Base-by-base conservation (phyloP, 352 stramenopile genomes). In the Phytophthora citricola region DNA sequence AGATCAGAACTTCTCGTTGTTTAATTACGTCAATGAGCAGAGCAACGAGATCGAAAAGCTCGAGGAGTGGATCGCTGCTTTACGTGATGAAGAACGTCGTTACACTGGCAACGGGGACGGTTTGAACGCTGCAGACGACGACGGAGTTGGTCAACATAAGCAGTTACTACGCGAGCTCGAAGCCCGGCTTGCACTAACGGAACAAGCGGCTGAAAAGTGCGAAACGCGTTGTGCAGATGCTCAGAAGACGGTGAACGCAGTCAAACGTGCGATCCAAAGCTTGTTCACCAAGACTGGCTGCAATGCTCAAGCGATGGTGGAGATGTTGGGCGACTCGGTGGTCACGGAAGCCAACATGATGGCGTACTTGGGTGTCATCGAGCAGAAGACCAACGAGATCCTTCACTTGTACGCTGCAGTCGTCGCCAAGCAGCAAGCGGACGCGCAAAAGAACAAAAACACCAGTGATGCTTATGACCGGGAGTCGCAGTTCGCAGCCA, bases 1-100 rank as follows among this genome's bases (percentile, higher is more conserved):
- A 81, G 95, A 98, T 55, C 89, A 98, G 52, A 99, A 98, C 76
- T 99, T 98, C 66, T 97, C 89, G 32, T 66, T 98, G 5, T 98
- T 99, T 69, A 98, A 97, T 72, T 98, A 98, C 58, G 85, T 98
- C 17, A 98, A 98, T 66, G 91, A 98, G 61, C 93, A 98, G 75
- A 94, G 81, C 49, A 97, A 95, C 59, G 94, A 98, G 64, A 94
- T 98, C 63, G 94, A 98, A 48, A 96, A 94, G 58, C 79, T 97
- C 14, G 87, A 97, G 39, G 90, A 97, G 58, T 78, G 88, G 60
- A 82, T 96, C 57, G 58, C 81, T 24, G 74, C 79, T 41, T 46
- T 89, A 71, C 79, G 76, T 15, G 75, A 97, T 11, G 93, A 98
- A 74, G 89, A 98, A 46, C 83, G 75, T 27, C 92, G 91, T 63